These are phyloP conservation scores for Abrus precatorius DNA, from an alignment of 306 rosid genomes.

Conservation along the genomic window DNA sequence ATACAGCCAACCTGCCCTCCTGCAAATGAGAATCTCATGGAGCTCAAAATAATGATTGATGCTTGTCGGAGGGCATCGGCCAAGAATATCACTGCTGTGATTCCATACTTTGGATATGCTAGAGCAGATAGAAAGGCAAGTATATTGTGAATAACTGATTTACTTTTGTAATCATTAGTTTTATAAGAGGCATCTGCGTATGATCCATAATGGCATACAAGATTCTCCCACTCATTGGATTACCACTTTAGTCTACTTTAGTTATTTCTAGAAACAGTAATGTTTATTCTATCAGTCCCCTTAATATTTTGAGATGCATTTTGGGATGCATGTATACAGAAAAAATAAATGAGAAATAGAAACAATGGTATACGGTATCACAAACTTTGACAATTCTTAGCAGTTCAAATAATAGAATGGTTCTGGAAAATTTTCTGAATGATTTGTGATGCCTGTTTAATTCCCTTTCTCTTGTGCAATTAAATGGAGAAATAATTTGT, in stretches of 20 bases:
- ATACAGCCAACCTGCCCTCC: slow-evolving; percentile 95
- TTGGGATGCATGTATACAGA: no score
- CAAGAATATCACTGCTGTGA: slow-evolving; percentile 87
- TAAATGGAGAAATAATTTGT: slow-evolving; percentile 6
- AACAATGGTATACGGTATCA: no score
- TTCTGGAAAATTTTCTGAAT: slow-evolving; percentile 8
- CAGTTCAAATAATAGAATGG: no score
- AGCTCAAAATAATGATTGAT: slow-evolving; percentile 88
- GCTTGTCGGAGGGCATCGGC: slow-evolving; percentile 98
- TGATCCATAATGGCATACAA: not conserved
- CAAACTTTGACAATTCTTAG: no score
- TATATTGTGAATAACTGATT: slow-evolving; percentile 7
- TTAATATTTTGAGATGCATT: no score
- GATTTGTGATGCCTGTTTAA: slow-evolving; percentile 15
- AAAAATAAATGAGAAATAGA: no score
- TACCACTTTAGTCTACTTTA: not conserved
- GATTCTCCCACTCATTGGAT: slow-evolving; percentile 8
- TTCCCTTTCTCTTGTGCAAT: not conserved
- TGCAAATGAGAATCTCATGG: slow-evolving; percentile 97
- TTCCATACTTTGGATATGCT: slow-evolving; percentile 98
- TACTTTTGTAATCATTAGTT: not conserved
- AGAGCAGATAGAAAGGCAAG: slow-evolving; percentile 98
- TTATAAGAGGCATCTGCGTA: not conserved
- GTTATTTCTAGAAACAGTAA: not conserved
- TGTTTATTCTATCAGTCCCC: no score